Percentiles rank a stretch among this genome's conserved stretches.
phyloP scores from a whole-genome alignment of 2,329 filamentous ascomycete genomes.

The Pseudogymnoascus sp. region DNA sequence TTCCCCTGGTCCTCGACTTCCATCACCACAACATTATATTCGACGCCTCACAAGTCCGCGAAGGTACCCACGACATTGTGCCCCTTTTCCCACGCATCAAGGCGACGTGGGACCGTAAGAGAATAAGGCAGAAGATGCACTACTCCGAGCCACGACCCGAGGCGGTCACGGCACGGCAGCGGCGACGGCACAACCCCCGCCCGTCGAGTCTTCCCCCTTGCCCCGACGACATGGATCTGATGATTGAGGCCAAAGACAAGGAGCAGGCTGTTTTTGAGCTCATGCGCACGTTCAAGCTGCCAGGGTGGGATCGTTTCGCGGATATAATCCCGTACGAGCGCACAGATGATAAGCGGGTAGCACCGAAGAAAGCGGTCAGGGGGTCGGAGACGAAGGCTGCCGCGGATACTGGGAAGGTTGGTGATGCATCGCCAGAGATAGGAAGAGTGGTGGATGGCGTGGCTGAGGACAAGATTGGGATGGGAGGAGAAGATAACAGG shows the following conservation, averaged over 20 bases:
- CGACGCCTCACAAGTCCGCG: constrained; percentile 60
- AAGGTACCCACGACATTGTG: constrained; percentile 78
- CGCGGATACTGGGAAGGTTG: constrained; percentile 23
- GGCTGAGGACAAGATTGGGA: constrained; percentile 59
- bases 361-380: constrained; percentile 37
- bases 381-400: constrained; percentile 32
- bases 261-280: constrained; percentile 93
- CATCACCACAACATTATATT: constrained; percentile 96
- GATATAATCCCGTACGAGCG: constrained; percentile 71
- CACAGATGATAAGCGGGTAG: constrained; percentile 61
- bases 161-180: constrained; percentile 69
- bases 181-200: constrained; percentile 77
- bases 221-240: constrained; percentile 77
- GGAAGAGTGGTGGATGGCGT: constrained; percentile 28
- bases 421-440: constrained; percentile 13
- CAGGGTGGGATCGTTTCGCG: constrained; percentile 67
- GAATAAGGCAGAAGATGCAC: constrained; percentile 92
- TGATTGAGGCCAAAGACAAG: constrained; percentile 98
- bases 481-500: constrained; percentile 73
- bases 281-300: constrained; percentile 79
- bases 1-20: constrained; percentile 84
- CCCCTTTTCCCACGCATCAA: constrained; percentile 66
- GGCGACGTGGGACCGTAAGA: constrained; percentile 75
- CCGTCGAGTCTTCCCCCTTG: constrained; percentile 78
- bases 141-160: constrained; percentile 74